Conservation (phyloP, 1,284 basidiomycete species). For the Papiliotrema nemorosa region DNA sequence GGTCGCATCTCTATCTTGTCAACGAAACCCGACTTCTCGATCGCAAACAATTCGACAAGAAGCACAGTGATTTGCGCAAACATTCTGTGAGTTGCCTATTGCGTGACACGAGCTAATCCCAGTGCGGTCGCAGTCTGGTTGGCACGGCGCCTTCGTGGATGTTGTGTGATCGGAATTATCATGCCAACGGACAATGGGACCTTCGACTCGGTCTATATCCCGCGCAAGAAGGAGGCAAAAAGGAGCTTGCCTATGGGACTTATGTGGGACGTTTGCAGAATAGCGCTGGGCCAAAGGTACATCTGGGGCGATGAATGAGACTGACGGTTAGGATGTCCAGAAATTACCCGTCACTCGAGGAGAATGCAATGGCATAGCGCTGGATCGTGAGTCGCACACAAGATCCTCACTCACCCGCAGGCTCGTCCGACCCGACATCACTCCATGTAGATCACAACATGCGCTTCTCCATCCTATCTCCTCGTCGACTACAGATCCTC, state of each 20-base stretch:
- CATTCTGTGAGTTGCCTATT: constrained; percentile 10
- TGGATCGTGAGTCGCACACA: constrained; percentile 2
- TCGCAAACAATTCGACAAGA: constrained; percentile 15
- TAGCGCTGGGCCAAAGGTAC: constrained; percentile 19
- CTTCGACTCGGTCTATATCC: constrained; percentile 9
- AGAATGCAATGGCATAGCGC: constrained; percentile 2
- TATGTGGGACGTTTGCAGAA: constrained; percentile 12
- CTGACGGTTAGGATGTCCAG: constrained; percentile 6
- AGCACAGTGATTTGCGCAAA: constrained; percentile 14
- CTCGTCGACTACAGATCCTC: constrained; percentile 12
- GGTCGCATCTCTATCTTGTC: constrained; percentile 23
- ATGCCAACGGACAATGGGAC: constrained; percentile 18
- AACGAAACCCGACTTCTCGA: constrained; percentile 20
- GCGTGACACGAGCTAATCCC: background rate
- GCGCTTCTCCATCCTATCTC: constrained; percentile 16
- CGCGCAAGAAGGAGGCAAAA: constrained; percentile 2
- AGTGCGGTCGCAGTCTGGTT: constrained; percentile 10
- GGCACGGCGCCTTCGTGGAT: constrained; percentile 7
- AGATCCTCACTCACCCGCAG: background rate
- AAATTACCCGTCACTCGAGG: constrained; percentile 12
- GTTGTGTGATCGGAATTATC: constrained; percentile 12
- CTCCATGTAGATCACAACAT: constrained; percentile 15
- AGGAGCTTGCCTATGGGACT: constrained; percentile 20
- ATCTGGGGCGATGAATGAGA: background rate
- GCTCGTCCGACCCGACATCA: constrained; percentile 7